Evolutionary conservation across 257 asterid species (phyloP), one percentile per base, ranked within the genome.

Genomic region (Gentiana straminea): DNA sequence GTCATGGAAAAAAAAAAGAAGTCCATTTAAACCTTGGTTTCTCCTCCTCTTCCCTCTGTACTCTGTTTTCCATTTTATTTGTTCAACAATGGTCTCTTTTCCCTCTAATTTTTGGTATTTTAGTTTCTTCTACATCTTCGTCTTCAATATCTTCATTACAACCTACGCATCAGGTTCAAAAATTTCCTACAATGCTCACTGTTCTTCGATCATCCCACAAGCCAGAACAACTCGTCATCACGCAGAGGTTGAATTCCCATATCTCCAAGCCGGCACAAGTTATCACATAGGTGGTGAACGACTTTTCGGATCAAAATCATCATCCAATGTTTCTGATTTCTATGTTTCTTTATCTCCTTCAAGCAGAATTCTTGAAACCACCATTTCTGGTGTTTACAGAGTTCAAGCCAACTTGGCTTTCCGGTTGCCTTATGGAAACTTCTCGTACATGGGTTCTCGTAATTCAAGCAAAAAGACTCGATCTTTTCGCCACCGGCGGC

Each of bases 141-240:
- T 73, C 15, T 45, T 71, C 62, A 24, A 61, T 44, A 43, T 33
- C 44, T 45, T 61, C 58, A 43, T 48, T 54, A 13, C 51, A 36
- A 8, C 74, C 1, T 24, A 56, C 49, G 51, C 67, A 35, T 57
- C 41, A 11, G 3, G 57, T 13, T 15, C 67, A 1, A 7, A 52
- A 33, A 48, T 52, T 49, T 57, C 79, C 1, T 83, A 83, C 51
- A 9, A 38, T 7, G 66, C 73, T 38, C 87, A 81, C 24, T 86
- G 95, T 49, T 69, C 80, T 43, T 61, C 84, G 38, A 7, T 70
- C 13, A 61, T 86, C 60, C 81, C 95, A 43, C 64, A 53, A 49
- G 60, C 63, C 1, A 63, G 0, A 15, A 49, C 64, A 2, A 64
- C 77, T 2, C 46, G 2, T 41, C 10, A 10, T 13, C 67, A 52